Percentiles rank a stretch among this genome's conserved stretches.
phyloP scores from a whole-genome alignment of 768 basidiomycete genomes.

The Tulasnella sp. region DNA sequence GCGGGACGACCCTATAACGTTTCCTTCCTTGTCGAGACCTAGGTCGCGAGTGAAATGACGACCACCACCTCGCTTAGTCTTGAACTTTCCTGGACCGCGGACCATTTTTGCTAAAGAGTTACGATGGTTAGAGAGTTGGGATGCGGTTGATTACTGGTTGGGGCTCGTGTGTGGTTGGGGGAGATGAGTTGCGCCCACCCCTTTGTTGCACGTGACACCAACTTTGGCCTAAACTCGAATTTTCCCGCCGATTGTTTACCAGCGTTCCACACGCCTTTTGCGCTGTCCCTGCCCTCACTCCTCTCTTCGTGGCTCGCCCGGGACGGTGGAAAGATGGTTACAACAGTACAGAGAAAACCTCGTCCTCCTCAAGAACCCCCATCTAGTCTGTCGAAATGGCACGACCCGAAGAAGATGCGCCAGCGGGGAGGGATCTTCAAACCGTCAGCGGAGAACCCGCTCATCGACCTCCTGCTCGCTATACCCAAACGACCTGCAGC shows the following conservation, averaged over 20 bases:
- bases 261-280: not conserved
- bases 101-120: slow-evolving; percentile 20
- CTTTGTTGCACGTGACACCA: not conserved
- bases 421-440: slow-evolving; percentile 15
- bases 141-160: not conserved
- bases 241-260: not conserved
- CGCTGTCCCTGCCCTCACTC: not conserved
- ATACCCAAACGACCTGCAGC: not conserved
- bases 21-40: slow-evolving; percentile 49
- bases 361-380: not conserved
- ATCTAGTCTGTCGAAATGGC: slow-evolving; percentile 15
- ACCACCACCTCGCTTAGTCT: slow-evolving; percentile 82
- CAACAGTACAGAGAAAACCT: not conserved
- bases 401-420: slow-evolving; percentile 15
- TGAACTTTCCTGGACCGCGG: slow-evolving; percentile 57
- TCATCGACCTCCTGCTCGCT: slow-evolving; percentile 11
- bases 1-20: slow-evolving; percentile 39
- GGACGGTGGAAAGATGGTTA: not conserved
- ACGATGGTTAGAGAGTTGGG: not conserved
- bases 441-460: slow-evolving; percentile 8
- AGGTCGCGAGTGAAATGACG: slow-evolving; percentile 70
- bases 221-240: not conserved
- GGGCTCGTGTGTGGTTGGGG: not conserved
- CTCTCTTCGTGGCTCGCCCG: too few relatives aligned
- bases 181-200: slow-evolving; percentile 10